phyloP scores from a whole-genome alignment of 352 stramenopile genomes.

The Phytopythium boreale region DNA sequence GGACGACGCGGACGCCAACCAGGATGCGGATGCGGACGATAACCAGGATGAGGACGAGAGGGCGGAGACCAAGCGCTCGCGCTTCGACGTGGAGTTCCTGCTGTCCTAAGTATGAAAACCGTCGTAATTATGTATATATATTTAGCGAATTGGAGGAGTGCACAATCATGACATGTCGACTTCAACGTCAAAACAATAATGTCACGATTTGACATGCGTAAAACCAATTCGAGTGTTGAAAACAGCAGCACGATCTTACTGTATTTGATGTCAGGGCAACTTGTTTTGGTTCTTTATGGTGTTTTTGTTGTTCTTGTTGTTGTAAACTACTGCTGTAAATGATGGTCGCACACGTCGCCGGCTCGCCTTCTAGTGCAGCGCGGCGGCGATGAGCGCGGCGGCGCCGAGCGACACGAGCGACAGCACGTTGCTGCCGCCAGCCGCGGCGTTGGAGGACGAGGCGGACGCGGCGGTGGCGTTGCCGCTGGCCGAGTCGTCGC shows the following conservation, averaged over 20 bases:
- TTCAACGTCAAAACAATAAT: too few species aligned
- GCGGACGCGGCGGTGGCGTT: slow-evolving; percentile 7
- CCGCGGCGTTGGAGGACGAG: slow-evolving; percentile 5
- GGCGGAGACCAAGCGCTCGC: not conserved
- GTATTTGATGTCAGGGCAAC: too few species aligned
- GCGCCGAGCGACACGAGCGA: slow-evolving; percentile 16
- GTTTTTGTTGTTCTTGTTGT: not conserved
- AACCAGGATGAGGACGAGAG: not conserved
- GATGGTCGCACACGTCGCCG: not conserved
- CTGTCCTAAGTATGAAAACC: not conserved
- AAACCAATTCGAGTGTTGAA: too few species aligned
- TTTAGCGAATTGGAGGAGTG: too few species aligned
- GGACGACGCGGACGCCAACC: not conserved
- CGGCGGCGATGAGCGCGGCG: slow-evolving; percentile 17
- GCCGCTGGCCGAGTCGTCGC: not conserved
- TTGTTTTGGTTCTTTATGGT: not conserved
- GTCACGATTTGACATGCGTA: too few species aligned
- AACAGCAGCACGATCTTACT: too few species aligned
- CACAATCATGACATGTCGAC: too few species aligned
- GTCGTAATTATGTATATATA: not conserved
- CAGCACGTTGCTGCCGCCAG: slow-evolving; percentile 2
- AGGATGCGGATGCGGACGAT: not conserved
- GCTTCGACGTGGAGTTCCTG: slow-evolving; percentile 6
- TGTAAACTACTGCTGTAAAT: not conserved
- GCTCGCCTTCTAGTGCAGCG: slow-evolving; percentile 17